Evolutionary conservation across 768 basidiomycete species (phyloP).

Genomic region (Auricularia sp.): DNA sequence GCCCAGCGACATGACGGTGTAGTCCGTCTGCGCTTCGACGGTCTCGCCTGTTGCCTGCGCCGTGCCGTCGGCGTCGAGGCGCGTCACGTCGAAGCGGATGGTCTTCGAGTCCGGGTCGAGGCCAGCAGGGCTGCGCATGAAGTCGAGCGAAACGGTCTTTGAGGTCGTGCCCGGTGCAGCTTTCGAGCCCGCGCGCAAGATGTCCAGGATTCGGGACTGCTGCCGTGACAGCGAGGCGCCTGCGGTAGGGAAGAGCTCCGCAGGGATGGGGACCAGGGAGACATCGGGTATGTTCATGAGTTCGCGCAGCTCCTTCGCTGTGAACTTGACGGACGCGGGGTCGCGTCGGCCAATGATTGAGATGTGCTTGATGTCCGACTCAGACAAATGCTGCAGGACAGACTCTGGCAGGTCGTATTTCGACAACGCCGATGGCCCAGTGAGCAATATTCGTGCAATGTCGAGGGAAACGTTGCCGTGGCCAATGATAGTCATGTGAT

Average conservation of each 20-base stretch:
- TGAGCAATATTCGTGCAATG: slow-evolving; percentile 81
- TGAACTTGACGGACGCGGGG: slow-evolving; percentile 81
- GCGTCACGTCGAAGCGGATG: slow-evolving; percentile 9
- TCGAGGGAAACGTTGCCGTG: slow-evolving; percentile 95
- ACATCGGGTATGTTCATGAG: slow-evolving; percentile 56
- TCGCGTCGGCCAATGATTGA: slow-evolving; percentile 81
- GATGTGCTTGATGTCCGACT: slow-evolving; percentile 61
- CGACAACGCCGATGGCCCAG: slow-evolving; percentile 47
- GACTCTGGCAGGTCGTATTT: slow-evolving; percentile 69
- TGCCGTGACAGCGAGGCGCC: slow-evolving; percentile 39
- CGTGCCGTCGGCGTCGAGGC: slow-evolving; percentile 16
- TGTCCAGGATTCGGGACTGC: slow-evolving; percentile 55
- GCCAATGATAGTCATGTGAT: slow-evolving; percentile 77
- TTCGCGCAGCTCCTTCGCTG: slow-evolving; percentile 88
- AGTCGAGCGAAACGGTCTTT: slow-evolving; percentile 75
- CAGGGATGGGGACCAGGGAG: slow-evolving; percentile 53
- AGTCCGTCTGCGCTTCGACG: slow-evolving; percentile 49
- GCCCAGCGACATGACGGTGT: slow-evolving; percentile 82
- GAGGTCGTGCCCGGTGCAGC: slow-evolving; percentile 35
- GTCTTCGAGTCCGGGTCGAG: neutral
- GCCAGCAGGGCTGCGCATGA: slow-evolving; percentile 62
- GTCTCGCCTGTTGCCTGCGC: slow-evolving; percentile 46
- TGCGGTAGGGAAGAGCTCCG: slow-evolving; percentile 32
- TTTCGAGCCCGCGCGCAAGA: slow-evolving; percentile 57
- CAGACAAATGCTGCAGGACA: slow-evolving; percentile 58